phyloP scores from a whole-genome alignment of 495 filamentous ascomycete species.

The Bathelium albidoporum region DNA sequence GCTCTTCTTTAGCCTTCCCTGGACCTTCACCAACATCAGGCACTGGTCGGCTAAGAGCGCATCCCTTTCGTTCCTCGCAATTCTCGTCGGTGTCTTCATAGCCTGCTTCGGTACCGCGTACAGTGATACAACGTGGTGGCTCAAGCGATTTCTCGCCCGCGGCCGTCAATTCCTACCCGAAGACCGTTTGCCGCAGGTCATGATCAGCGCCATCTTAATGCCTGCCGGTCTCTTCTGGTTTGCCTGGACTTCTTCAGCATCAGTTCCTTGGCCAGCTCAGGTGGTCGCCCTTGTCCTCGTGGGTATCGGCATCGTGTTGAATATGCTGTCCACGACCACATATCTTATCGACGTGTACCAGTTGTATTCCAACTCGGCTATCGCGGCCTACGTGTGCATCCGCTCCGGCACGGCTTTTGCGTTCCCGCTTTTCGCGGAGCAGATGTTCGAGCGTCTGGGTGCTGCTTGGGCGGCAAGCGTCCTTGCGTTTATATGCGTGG shows the following conservation, averaged over 20 bases:
- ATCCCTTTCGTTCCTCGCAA: slow-evolving; percentile 41
- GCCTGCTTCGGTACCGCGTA: too few relatives aligned
- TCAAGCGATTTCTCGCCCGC: too few relatives aligned
- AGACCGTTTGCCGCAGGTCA: slow-evolving; percentile 15
- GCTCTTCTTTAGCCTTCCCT: slow-evolving; percentile 24
- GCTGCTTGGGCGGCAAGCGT: slow-evolving; percentile 8
- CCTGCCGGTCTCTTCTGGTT: slow-evolving; percentile 20
- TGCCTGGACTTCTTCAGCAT: slow-evolving; percentile 18
- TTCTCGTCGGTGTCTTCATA: slow-evolving; percentile 36
- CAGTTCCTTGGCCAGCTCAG: slow-evolving; percentile 21
- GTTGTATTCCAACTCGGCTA: slow-evolving; percentile 2
- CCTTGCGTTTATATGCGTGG: slow-evolving; percentile 5
- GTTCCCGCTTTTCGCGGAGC: slow-evolving; percentile 8
- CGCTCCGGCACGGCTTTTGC: slow-evolving; percentile 4
- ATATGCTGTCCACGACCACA: slow-evolving; percentile 17
- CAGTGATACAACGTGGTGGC: too few relatives aligned
- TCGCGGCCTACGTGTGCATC: slow-evolving; percentile 8
- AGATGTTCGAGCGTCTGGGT: slow-evolving; percentile 9
- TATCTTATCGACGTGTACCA: slow-evolving; percentile 9
- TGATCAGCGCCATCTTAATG: slow-evolving; percentile 8
- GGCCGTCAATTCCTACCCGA: too few relatives aligned
- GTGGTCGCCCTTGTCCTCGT: slow-evolving; percentile 5
- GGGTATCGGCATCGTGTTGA: slow-evolving; percentile 13
- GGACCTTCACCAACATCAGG: slow-evolving; percentile 19
- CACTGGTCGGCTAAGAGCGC: slow-evolving; percentile 30